Evolutionary conservation across 257 asterid species (phyloP).

Genomic region (Solanum peruvianum): DNA sequence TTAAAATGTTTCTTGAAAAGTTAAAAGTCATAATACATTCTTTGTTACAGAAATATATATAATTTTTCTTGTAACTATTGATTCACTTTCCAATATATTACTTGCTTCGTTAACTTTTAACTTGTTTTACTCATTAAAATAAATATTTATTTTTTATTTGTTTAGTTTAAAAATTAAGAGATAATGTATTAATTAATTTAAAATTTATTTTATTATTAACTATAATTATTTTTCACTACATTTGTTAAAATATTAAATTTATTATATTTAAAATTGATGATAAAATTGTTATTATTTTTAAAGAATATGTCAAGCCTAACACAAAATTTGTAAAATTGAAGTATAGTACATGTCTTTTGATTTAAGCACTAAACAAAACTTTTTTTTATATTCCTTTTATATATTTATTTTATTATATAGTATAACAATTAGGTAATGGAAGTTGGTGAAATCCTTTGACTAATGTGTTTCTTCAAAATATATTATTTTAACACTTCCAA

Average conservation of each 20-base stretch:
- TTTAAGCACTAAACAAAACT: not conserved
- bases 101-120: not conserved
- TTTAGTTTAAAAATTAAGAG: no score
- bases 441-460: not conserved
- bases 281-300: no score
- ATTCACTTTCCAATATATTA: not conserved
- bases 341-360: not conserved
- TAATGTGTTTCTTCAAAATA: not conserved
- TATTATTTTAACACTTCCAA: not conserved
- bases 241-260: no score
- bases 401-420: not conserved
- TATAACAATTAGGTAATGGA: not conserved
- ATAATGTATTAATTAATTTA: no score
- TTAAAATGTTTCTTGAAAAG: not conserved
- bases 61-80: not conserved
- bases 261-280: no score
- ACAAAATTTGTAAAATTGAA: not conserved
- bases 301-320: no score
- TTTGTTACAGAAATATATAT: no score
- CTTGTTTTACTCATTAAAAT: no score
- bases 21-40: not conserved
- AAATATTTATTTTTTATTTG: no score
- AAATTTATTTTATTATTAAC: no score
- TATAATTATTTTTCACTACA: no score
- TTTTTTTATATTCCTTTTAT: no score